Evolutionary conservation across 345 rosid species (phyloP), one percentile per base, ranked within the genome.

Genomic region (Xanthoceras sorbifolium): DNA sequence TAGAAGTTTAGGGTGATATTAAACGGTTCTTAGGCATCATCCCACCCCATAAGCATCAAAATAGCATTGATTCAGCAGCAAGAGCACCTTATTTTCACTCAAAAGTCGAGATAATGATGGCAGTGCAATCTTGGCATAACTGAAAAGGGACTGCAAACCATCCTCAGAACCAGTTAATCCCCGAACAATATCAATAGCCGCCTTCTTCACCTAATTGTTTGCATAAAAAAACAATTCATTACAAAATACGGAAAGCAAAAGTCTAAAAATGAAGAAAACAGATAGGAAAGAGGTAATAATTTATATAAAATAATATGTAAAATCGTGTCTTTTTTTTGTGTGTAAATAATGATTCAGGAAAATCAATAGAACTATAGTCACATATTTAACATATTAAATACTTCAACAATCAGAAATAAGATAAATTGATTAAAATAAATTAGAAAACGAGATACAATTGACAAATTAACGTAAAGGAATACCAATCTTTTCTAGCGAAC

Each of bases 121-220:
- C 79, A 93, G 87, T 46, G 86, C 82, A 50, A 77, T 76, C 67
- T 82, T 70, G 3, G 94, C 86, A 78, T 89, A 82, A 20, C 74
- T 76, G 25, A 87, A 82, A 12, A 95, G 96, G 70, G 98, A 87
- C 68, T 82, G 85, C 73, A 89, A 77, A 34, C 96, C 97, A 73
- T 95, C 96, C 32, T 95, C 92, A 0, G 94, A 93, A 9, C 99
- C 98, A 25, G 97, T 92, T 82, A 93, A 85, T 52, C 91, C 97
- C 64, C 91, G 84, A 75, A 90, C 97, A 59, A 93, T 89, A 76
- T 88, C 93, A 60, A 91, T 92, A 8, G 98, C 96, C 12, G 92
- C 97, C 85, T 95, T 91, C 89, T 86, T 90, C 85, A 93, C 90
- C 99, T 93, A 67, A 48, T 36, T 44, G 34, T 44, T 42, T 9